Percentiles rank a stretch among this genome's conserved stretches.
phyloP scores from a whole-genome alignment of 140 eudicot species.

The Ambrosia hybrid region DNA sequence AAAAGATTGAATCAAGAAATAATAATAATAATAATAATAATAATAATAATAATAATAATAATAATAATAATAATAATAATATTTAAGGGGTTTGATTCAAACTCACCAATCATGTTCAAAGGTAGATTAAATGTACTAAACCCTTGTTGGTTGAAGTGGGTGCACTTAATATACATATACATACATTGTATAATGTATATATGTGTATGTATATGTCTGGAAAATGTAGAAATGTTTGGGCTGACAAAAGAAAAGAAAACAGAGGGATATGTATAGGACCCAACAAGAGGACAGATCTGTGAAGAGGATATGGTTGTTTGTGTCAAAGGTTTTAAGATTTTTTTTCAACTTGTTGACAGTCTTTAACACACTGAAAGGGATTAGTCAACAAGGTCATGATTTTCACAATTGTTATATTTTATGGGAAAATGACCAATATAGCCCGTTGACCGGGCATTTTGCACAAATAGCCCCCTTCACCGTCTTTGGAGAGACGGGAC shows the following conservation, averaged over 20 bases:
- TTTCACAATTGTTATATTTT: too few species aligned
- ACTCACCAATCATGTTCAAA: slow-evolving; percentile 21
- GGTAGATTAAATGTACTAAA: slow-evolving; percentile 15
- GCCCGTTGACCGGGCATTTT: too few species aligned
- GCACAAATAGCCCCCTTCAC: too few species aligned
- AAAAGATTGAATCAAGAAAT: slow-evolving; percentile 16
- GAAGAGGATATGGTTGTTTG: slow-evolving; percentile 39
- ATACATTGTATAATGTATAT: background rate
- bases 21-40: background rate
- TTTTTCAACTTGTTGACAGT: slow-evolving; percentile 24
- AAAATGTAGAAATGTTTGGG: slow-evolving; percentile 38
- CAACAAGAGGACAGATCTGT: slow-evolving; percentile 70
- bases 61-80: background rate
- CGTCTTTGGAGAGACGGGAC: too few species aligned
- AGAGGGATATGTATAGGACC: slow-evolving; percentile 49
- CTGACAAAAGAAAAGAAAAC: slow-evolving; percentile 36
- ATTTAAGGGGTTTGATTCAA: slow-evolving; percentile 29
- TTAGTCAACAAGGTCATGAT: background rate
- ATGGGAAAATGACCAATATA: too few species aligned
- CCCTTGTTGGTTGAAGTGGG: slow-evolving; percentile 36
- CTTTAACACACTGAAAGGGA: background rate
- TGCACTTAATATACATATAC: slow-evolving; percentile 19
- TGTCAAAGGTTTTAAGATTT: slow-evolving; percentile 29
- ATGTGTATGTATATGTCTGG: slow-evolving; percentile 32
- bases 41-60: background rate